Conservation (phyloP, 768 basidiomycete genomes). For the Boletus rex-veris region DNA sequence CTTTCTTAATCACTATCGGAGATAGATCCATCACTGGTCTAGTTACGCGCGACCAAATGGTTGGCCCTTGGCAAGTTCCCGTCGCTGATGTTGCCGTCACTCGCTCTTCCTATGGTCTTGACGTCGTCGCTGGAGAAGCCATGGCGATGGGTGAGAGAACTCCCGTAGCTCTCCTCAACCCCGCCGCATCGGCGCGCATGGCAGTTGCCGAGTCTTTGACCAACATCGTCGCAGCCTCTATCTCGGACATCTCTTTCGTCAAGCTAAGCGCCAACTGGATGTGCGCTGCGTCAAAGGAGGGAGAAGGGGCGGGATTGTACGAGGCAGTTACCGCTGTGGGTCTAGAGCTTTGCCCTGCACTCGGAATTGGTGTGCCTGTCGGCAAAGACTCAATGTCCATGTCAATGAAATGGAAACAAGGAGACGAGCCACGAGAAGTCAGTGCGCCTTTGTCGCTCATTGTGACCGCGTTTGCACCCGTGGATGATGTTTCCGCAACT, state of each 20-base stretch:
- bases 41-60: slow-evolving; percentile 97
- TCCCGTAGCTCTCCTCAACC: slow-evolving; percentile 80
- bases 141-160: slow-evolving; percentile 99
- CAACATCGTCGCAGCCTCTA: slow-evolving; percentile 80
- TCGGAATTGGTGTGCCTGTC: slow-evolving; percentile 94
- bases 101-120: slow-evolving; percentile 90
- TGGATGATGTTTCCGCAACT: slow-evolving; percentile 71
- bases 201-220: slow-evolving; percentile 92
- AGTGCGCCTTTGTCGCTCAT: slow-evolving; percentile 91
- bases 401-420: slow-evolving; percentile 89
- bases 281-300: slow-evolving; percentile 86
- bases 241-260: slow-evolving; percentile 65
- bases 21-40: slow-evolving; percentile 93
- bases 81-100: slow-evolving; percentile 98
- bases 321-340: slow-evolving; percentile 89
- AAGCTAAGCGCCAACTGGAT: slow-evolving; percentile 99
- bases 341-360: slow-evolving; percentile 86
- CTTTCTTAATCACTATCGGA: slow-evolving; percentile 98
- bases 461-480: slow-evolving; percentile 90
- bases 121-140: slow-evolving; percentile 80
- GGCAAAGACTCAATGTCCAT: slow-evolving; percentile 99
- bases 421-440: slow-evolving; percentile 68
- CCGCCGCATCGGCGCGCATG: slow-evolving; percentile 93
- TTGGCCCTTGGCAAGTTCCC: slow-evolving; percentile 97
- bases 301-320: slow-evolving; percentile 88